These are phyloP conservation scores for Theobroma cacao DNA, from an alignment of 345 rosid species.

Conservation along the genomic window DNA sequence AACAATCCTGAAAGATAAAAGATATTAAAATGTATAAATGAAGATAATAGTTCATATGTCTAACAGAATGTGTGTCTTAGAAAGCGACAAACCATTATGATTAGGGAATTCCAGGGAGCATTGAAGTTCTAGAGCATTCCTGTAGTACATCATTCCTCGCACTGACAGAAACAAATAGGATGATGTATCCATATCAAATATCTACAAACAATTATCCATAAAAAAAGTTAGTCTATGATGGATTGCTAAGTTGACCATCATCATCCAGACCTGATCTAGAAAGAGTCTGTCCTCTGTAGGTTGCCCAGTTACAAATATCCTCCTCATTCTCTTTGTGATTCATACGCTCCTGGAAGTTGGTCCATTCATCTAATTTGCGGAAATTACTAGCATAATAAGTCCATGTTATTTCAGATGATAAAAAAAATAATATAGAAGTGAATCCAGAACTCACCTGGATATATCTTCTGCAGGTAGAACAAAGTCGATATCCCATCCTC, in stretches of 20 bases:
- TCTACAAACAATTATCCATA: slow-evolving; percentile 2
- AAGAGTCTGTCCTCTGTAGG: slow-evolving; percentile 94
- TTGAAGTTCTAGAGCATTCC: slow-evolving; percentile 72
- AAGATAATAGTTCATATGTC: slow-evolving; percentile 5
- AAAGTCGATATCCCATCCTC: slow-evolving; percentile 84
- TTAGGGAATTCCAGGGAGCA: slow-evolving; percentile 63
- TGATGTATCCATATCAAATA: not conserved
- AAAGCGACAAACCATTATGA: slow-evolving; percentile 55
- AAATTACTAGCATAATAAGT: not conserved
- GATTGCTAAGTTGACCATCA: not conserved
- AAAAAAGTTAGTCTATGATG: slow-evolving; percentile 1
- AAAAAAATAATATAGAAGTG: slow-evolving; percentile 6
- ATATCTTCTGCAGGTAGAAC: slow-evolving; percentile 87
- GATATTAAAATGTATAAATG: not conserved
- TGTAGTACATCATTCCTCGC: slow-evolving; percentile 98
- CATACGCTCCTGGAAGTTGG: slow-evolving; percentile 63
- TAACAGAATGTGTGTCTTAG: not conserved
- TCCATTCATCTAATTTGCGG: slow-evolving; percentile 78
- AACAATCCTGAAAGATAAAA: not conserved
- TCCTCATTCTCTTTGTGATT: slow-evolving; percentile 42
- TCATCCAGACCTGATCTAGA: slow-evolving; percentile 72
- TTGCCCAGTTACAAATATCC: slow-evolving; percentile 69
- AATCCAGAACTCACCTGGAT: slow-evolving; percentile 66
- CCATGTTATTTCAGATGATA: not conserved
- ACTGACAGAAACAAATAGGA: slow-evolving; percentile 43